Evolutionary conservation across 73 alveolate species (phyloP).

Genomic region (Paramecium biaurelia): DNA sequence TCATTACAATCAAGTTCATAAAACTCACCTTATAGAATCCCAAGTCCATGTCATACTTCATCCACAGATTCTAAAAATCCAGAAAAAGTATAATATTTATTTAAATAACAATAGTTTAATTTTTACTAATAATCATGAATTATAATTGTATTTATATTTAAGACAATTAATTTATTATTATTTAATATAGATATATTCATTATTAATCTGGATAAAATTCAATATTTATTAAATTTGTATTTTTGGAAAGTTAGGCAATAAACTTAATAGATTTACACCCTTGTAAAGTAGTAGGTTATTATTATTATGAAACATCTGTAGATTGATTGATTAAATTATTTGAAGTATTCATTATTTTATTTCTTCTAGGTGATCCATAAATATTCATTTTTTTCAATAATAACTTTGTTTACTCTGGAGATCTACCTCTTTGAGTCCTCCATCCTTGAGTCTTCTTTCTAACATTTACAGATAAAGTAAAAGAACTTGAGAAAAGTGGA

Average conservation of each 20-base stretch:
- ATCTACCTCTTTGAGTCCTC: background rate
- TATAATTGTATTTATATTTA: background rate
- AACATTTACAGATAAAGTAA: background rate
- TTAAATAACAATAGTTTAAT: background rate
- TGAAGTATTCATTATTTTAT: background rate
- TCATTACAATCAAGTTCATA: background rate
- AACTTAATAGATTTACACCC: background rate
- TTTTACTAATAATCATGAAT: background rate
- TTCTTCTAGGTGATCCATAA: background rate
- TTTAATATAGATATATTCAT: background rate
- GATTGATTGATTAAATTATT: background rate
- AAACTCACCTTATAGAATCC: conserved; percentile 21
- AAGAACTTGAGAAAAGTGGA: background rate
- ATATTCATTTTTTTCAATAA: background rate
- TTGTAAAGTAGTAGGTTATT: background rate
- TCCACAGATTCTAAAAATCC: background rate
- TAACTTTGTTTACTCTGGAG: background rate
- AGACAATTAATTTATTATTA: background rate
- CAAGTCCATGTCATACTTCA: background rate
- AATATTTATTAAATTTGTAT: background rate
- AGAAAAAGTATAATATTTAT: background rate
- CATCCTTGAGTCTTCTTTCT: background rate
- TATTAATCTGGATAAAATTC: background rate
- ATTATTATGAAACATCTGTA: background rate
- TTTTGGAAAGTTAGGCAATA: background rate